Evolutionary conservation across 2,329 filamentous ascomycete species (phyloP), one percentile per base, ranked within the genome.

Genomic region (Zymoseptoria passerinii): DNA sequence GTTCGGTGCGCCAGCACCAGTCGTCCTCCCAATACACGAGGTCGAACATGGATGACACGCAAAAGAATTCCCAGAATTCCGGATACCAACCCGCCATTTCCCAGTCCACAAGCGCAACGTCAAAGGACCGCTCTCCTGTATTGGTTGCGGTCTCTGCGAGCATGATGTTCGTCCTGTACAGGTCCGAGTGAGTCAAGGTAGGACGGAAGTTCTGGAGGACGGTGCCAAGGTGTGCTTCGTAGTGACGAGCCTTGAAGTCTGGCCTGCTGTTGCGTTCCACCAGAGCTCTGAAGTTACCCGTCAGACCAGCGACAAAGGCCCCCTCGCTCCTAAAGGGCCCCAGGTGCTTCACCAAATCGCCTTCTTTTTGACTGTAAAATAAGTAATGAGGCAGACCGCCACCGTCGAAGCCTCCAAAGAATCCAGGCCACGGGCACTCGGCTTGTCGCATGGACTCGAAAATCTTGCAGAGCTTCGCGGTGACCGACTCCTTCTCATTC

Each of bases 1-100:
- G 49, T 50, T 50, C 49, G 8, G n/a, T 10, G 2, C 49, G 49
- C 49, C 49, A 50, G 23, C 49, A 50, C 49, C 49, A 50, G 49
- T 50, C 49, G n/a, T 50, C 49, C 18, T 50, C 49, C 49, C 50
- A 28, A 48, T 20, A 50, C n/a, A 50, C 48, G 29, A 28, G 28
- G 16, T 57, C 40, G n/a, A 48, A 54, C 8, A 6, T 18, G 8
- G 27, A 44, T 9, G 54, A 57, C 4, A n/a, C 19, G 8, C 7
- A 53, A 27, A 53, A 60, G 49, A 40, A 60, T 16, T 60, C 58
- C 58, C 58, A 58, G 48, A 51, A 55, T 6, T 52, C 49, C 0
- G 58, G 58, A 50, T 55, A 51, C 58, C 58, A 60, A 8, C 35
- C 58, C 3, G 55, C 55, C 20, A 49, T 49, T 16, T 60, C 58